A percentile compares a stretch with the other conserved stretches of the same genome.
These are phyloP conservation scores for Ceriops tagal DNA, from an alignment of 345 rosid species.

Conservation along the genomic window DNA sequence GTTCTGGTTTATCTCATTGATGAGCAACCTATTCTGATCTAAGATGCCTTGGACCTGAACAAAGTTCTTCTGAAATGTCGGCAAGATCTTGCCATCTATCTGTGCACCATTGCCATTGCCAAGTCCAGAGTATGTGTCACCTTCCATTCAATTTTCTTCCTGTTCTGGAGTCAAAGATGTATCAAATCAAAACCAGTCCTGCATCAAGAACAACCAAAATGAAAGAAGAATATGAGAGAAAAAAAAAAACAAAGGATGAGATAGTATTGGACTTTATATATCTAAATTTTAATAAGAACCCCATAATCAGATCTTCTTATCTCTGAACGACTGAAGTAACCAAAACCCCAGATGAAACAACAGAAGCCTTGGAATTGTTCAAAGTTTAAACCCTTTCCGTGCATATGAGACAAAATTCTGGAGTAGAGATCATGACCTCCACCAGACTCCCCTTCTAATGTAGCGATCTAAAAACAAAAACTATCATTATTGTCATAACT, in stretches of 20 bases:
- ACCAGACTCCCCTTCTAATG: slow-evolving; percentile 22
- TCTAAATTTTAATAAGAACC: neutral
- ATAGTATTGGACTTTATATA: neutral
- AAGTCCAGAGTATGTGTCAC: slow-evolving; percentile 53
- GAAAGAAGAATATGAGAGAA: slow-evolving; percentile 7
- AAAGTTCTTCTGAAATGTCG: slow-evolving; percentile 67
- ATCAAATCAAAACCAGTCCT: slow-evolving; percentile 24
- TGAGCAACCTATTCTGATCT: slow-evolving; percentile 68
- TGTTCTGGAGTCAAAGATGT: slow-evolving; percentile 10
- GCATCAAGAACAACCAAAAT: slow-evolving; percentile 13
- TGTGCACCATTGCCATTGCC: slow-evolving; percentile 50
- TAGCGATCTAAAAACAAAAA: slow-evolving; percentile 18
- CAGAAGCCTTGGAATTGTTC: slow-evolving; percentile 26
- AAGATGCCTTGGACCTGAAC: slow-evolving; percentile 63
- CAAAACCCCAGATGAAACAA: slow-evolving; percentile 19
- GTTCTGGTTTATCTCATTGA: slow-evolving; percentile 74
- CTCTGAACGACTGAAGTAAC: slow-evolving; percentile 7
- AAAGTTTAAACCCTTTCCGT: slow-evolving; percentile 18
- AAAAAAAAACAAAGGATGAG: slow-evolving; percentile 8
- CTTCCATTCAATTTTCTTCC: slow-evolving; percentile 44
- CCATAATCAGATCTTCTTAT: slow-evolving; percentile 15
- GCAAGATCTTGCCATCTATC: slow-evolving; percentile 54
- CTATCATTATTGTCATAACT: slow-evolving; percentile 1
- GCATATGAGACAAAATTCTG: slow-evolving; percentile 42
- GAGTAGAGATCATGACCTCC: slow-evolving; percentile 39